Evolutionary conservation across 371 early-diverging fungal genomes (phyloP), one percentile per base, ranked within the genome.

Genomic region (Circinella minor): DNA sequence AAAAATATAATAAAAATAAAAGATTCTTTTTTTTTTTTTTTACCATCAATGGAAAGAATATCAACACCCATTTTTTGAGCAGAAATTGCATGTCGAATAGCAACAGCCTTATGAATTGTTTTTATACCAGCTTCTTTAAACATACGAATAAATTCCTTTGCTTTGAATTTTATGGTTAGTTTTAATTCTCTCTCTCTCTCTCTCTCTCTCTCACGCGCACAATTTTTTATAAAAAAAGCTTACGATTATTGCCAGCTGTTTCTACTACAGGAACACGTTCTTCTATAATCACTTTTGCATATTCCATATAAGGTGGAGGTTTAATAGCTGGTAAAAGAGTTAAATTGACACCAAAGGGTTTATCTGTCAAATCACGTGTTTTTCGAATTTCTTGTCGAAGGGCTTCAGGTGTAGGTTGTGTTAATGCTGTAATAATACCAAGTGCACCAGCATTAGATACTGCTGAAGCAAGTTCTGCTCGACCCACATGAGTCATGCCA

Each of bases 381-480:
- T 91, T 88, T 55, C 81, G 83, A 69, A 94, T 92, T 73, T 92
- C 94, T 8, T 76, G 74, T 71, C 90, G 88, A 46, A 94, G 80
- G 47, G 83, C 89, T 65, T 91, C 92, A 9, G 94, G 94, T n/a
- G 94, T 92, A 60, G 94, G 94, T 72, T 94, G 93, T 17, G 94
- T 92, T 84, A 72, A 88, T 38, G 96, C 98, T 73, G 90, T 91
- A 75, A 99, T 77, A n/a, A 96, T 93, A 49, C 99, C 99, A 76
- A 96, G 95, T 39, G 95, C 96, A 65, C 99, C 99, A 63, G 98
- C 99, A 84, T 99, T 99, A 34, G 96, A 96, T 51, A 99, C 96
- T 70, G 99, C 94, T 55, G 90, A 83, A 7, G 91, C 92, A 71
- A 92, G 79, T 71, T 92, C 94, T 46, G 92, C 92, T 0, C 87